Evolutionary conservation across 177 flowering plant species (phyloP).

Genomic region (Tripterygium wilfordii): DNA sequence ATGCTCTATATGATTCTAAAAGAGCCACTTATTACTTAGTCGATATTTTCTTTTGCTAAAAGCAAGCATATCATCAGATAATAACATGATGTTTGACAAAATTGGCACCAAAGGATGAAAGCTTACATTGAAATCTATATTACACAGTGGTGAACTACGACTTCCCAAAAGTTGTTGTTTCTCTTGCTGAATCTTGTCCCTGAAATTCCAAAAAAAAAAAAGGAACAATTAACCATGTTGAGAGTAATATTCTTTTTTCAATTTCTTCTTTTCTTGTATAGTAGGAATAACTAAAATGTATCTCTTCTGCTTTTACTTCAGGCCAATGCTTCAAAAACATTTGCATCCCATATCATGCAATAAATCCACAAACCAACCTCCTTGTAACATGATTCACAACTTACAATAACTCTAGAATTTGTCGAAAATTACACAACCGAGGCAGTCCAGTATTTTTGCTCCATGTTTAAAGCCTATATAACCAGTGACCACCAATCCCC

Average conservation of each 20-base stretch:
- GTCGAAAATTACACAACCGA: too few species aligned
- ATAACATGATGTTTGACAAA: neutral
- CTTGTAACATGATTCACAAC: too few species aligned
- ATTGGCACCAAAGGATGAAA: slow-evolving; percentile 4
- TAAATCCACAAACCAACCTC: too few species aligned
- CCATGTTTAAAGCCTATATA: too few species aligned
- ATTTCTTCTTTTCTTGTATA: neutral
- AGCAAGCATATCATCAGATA: neutral
- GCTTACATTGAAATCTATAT: slow-evolving; percentile 65
- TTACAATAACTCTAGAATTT: too few species aligned
- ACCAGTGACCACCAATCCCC: too few species aligned
- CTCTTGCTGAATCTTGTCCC: slow-evolving; percentile 48
- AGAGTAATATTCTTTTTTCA: neutral
- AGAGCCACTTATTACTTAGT: too few species aligned
- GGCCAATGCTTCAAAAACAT: too few species aligned
- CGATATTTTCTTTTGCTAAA: too few species aligned
- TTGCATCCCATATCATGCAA: too few species aligned
- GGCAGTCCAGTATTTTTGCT: neutral
- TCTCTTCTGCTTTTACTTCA: neutral
- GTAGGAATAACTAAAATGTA: neutral
- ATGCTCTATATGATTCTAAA: too few species aligned
- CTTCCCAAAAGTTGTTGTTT: slow-evolving; percentile 32
- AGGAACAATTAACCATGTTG: slow-evolving; percentile 5
- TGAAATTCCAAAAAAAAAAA: slow-evolving; percentile 22
- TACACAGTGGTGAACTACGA: slow-evolving; percentile 47